These are phyloP conservation scores for Aciculosporium take DNA, from an alignment of 2,329 filamentous ascomycete genomes.

Conservation along the genomic window DNA sequence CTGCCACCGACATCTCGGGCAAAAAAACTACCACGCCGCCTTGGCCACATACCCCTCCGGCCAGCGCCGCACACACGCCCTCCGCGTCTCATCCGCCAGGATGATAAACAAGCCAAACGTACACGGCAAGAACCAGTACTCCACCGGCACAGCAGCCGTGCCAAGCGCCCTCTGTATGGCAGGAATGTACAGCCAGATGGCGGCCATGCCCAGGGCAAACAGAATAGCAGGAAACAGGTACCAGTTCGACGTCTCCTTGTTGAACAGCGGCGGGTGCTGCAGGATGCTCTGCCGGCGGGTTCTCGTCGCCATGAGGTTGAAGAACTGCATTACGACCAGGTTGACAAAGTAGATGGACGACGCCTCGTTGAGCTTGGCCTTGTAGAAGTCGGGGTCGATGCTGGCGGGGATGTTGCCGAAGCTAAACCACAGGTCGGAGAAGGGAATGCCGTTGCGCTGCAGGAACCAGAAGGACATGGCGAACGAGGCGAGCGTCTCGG, in stretches of 20 bases:
- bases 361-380: constrained; percentile 43
- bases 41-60: constrained; percentile 42
- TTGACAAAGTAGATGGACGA: constrained; percentile 70
- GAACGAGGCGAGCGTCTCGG: constrained; percentile 45
- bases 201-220: constrained; percentile 53
- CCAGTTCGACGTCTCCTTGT: constrained; percentile 49
- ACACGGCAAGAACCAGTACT: constrained; percentile 65
- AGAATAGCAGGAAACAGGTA: constrained; percentile 56
- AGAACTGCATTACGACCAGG: constrained; percentile 70
- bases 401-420: constrained; percentile 40
- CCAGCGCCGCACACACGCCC: constrained; percentile 45
- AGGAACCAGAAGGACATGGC: constrained; percentile 56
- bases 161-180: constrained; percentile 45
- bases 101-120: constrained; percentile 48
- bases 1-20: too few species aligned
- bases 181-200: constrained; percentile 58
- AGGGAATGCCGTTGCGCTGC: constrained; percentile 47
- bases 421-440: constrained; percentile 51
- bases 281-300: constrained; percentile 54
- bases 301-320: constrained; percentile 57
- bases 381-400: constrained; percentile 40
- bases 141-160: constrained; percentile 51
- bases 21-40: constrained; percentile 36
- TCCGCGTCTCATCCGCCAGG: constrained; percentile 51
- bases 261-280: constrained; percentile 56